Evolutionary conservation across 495 filamentous ascomycete genomes (phyloP), one percentile per base, ranked within the genome.

Genomic region (Glutinoglossum americanum): DNA sequence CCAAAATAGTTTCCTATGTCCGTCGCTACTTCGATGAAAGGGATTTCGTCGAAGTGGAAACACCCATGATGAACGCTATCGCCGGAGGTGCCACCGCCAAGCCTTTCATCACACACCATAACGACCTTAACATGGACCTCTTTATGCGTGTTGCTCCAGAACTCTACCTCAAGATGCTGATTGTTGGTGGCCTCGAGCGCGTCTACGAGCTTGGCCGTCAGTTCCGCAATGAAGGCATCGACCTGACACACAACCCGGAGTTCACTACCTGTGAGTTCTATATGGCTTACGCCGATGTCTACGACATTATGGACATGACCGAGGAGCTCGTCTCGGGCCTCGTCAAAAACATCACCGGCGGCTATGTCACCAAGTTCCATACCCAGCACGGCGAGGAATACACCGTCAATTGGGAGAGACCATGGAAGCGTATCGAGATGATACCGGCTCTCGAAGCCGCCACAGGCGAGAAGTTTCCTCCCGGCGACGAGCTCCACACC

Each of bases 181-280:
- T 97, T 26, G 89, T 97, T 19, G 92, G 92, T 65, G 92, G 92
- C 51, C 73, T 96, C 4, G 84, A 95, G 69, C 77, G 82, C 62
- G 89, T 97, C 10, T 97, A 92, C 69, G 92, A 99, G 65, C 76
- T 97, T 55, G 92, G 93, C 21, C 79, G 84, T 1, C 82, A 87
- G 60, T 95, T 97, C 77, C 75, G 92, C 59, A 99, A 97, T 63
- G 92, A 99, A 68, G 89, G 87, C 56, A 85, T 93, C 64, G 92
- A 99, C 71, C 74, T 93, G 55, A 96, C 92, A 15, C 93, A 99
- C 75, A 99, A 99, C 72, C 92, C 92, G 1, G 92, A 99, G 65
- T 99, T 97, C 74, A 97, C 93, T 11, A 89, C 89, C 13, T 89
- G 84, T 65, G 93, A 99, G 69, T 96, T 96, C 74, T 99, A 99